These are phyloP conservation scores for Physcomitrium patens DNA, from an alignment of 225 moss, liverwort and hornwort species.

Conservation along the genomic window DNA sequence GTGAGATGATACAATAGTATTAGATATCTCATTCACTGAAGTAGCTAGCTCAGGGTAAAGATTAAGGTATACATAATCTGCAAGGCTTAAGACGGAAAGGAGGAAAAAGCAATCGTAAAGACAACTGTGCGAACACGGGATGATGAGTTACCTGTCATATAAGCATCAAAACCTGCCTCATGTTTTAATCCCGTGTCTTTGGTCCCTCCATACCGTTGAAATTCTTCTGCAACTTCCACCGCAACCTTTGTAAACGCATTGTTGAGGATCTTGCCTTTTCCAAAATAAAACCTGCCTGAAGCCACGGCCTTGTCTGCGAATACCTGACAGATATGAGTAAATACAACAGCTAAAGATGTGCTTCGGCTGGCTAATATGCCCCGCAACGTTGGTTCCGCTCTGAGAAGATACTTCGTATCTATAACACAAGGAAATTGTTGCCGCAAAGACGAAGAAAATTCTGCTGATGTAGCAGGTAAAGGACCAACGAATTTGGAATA, in stretches of 20 bases:
- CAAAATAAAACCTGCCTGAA: conserved; percentile 70
- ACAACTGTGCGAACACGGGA: neutral
- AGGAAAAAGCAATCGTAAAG: neutral
- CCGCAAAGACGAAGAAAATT: conserved; percentile 66
- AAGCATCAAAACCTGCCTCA: conserved; percentile 64
- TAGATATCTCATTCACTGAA: conserved; percentile 17
- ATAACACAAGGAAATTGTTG: conserved; percentile 73
- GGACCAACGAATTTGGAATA: conserved; percentile 77
- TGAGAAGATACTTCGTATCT: conserved; percentile 87
- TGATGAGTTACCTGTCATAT: conserved; percentile 49
- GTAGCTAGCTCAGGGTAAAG: neutral
- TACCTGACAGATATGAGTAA: conserved; percentile 79
- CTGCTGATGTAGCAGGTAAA: conserved; percentile 55
- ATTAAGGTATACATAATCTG: neutral
- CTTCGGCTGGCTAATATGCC: conserved; percentile 64
- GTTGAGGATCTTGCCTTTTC: conserved; percentile 65
- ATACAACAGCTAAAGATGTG: conserved; percentile 85
- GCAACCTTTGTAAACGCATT: conserved; percentile 72
- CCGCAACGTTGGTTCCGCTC: conserved; percentile 73
- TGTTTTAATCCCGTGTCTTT: conserved; percentile 61
- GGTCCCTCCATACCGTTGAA: conserved; percentile 56
- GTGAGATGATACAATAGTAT: conserved; percentile 17
- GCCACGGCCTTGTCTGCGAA: conserved; percentile 76
- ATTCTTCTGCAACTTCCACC: conserved; percentile 77
- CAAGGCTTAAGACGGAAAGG: neutral